Evolutionary conservation across 768 basidiomycete genomes (phyloP), one percentile per base, ranked within the genome.

Genomic region (Leccinum fibrillosum): DNA sequence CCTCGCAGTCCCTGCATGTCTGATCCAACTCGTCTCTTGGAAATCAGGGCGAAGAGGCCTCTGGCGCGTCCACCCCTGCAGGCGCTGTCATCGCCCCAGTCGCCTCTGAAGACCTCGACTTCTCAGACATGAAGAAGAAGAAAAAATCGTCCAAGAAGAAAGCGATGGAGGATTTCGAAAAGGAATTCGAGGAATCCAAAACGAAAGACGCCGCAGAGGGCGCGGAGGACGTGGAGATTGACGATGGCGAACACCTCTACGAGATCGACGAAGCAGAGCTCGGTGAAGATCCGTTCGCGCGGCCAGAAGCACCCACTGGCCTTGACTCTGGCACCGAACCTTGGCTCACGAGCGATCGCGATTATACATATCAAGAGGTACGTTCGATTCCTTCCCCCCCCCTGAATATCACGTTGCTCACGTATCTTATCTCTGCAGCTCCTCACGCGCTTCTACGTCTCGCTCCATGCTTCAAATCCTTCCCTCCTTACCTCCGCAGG

Each of bases 41-140:
- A 49, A 37, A 53, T 55, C 62, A 88, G 87, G 84, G 78, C 15
- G 78, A 74, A 19, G 89, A 90, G 23, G 84, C 74, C 57, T 85
- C 88, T 17, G 87, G 85, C 23, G 77, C 86, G 26, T 83, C 87
- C 0, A 86, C 88, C 13, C 85, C 88, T 17, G 74, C 73, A 3
- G 63, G 64, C 25, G 59, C 58, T 17, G 19, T 67, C 15, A 30
- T 83, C 5, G 90, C 66, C 48, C 65, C 63, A 12, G 59, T 80
- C 56, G 79, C 79, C 5, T 78, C 83, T 11, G 92, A 90, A 60
- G 94, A 94, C 65, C 80, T 95, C 58, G 92, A 94, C 76, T 98
- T 98, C 72, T 92, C 90, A 7, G 96, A 98, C 71, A 80, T 98
- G 73, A 97, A 98, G 79, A 96, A 94, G 81, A 95, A 95, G 80